Base-by-base conservation (phyloP, 2,329 filamentous ascomycete species). In the Aspergillus flavus region DNA sequence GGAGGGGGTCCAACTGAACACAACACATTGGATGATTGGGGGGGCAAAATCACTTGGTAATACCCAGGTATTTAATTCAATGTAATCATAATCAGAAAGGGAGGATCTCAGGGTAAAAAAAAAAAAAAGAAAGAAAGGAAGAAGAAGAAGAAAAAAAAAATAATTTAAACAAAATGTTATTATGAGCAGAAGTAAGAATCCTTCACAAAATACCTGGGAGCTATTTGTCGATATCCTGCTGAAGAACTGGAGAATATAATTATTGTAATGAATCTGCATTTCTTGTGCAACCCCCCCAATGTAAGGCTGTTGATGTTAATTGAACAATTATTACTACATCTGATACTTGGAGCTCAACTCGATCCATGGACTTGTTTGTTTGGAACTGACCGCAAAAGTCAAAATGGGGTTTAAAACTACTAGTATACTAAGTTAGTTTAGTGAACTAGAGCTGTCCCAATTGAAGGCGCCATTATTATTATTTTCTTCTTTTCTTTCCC, bases 331-430 rank as follows among this genome's bases (percentile, higher is more conserved):
- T 66, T 64, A 67, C 63, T 67, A 65, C 63, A 68, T 66, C 62
- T 65, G 65, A 66, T 64, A 67, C 66, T 41, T 63, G 63, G 66
- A 62, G 57, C 64, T 64, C 64, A 68, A 64, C 53, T 65, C 52
- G 59, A 66, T 69, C 67, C 68, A 69, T 69, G 64, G 67, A 61
- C 62, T 65, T 67, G 68, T 68, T 71, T 68, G 65, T 67, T 65
- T 61, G 46, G 56, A 61, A 65, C 34, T 61, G 64, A 68, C 60
- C 61, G 57, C 48, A 34, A 52, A 52, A 52, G 48, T 52, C 48
- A 52, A 52, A 52, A 52, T 19, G 48, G 48, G 48, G 48, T 52
- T 59, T 56, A 60, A 60, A 34, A 66, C 65, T 67, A 30, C 58
- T 57, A 57, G 57, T 64, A 60, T 52, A 52, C 48, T n/a, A 32